phyloP scores from a whole-genome alignment of 2,329 filamentous ascomycete genomes.

The Zalaria obscura region DNA sequence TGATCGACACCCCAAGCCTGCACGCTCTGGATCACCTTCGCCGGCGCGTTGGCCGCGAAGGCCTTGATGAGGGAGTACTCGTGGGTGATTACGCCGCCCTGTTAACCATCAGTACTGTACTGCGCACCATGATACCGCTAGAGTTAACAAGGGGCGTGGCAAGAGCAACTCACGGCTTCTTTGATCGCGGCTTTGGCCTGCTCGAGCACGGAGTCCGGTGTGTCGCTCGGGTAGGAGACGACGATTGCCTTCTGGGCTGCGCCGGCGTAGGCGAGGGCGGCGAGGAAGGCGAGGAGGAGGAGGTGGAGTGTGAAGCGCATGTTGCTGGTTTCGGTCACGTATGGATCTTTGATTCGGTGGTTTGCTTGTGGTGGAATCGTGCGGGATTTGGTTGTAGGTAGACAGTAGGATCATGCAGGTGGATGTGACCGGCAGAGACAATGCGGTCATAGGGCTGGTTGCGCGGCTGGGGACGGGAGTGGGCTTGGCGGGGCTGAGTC shows the following conservation, averaged over 20 bases:
- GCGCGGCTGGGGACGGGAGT: not conserved
- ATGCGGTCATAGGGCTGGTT: not conserved
- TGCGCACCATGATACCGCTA: not conserved
- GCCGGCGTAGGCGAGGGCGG: slow-evolving; percentile 47
- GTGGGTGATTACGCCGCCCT: slow-evolving; percentile 66
- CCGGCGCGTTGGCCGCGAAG: slow-evolving; percentile 45
- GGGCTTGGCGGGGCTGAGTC: too few species aligned
- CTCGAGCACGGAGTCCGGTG: slow-evolving; percentile 52
- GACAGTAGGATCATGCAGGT: too few species aligned
- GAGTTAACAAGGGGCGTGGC: not conserved
- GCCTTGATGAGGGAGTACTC: slow-evolving; percentile 18
- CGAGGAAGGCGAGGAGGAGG: slow-evolving; percentile 26
- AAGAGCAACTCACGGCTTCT: slow-evolving; percentile 35
- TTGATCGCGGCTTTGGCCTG: slow-evolving; percentile 58
- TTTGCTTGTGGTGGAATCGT: slow-evolving; percentile 5
- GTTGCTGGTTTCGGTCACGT: not conserved
- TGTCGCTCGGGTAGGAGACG: slow-evolving; percentile 59
- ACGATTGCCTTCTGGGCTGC: slow-evolving; percentile 56
- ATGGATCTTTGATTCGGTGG: too few species aligned
- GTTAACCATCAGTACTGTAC: slow-evolving; percentile 3
- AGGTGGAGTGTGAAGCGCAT: slow-evolving; percentile 16
- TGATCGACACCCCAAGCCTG: slow-evolving; percentile 47
- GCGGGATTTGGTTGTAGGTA: not conserved
- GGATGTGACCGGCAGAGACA: not conserved
- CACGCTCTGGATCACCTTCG: slow-evolving; percentile 53